phyloP scores from a whole-genome alignment of 805 yeast genomes.

The Debaryomyces hansenii region DNA sequence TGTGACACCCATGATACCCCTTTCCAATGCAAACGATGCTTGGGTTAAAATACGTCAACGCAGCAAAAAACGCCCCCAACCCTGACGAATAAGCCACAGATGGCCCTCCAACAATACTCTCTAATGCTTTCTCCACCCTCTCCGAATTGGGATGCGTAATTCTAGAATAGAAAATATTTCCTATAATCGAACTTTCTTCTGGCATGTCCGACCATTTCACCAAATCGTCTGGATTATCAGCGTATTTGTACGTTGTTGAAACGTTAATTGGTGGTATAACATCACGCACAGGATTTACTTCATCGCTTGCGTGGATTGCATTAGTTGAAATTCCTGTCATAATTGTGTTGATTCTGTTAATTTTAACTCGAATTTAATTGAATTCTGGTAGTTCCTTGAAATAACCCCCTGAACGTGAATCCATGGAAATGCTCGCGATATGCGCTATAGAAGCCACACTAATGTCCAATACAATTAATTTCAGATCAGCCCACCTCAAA shows the following conservation, averaged over 20 bases:
- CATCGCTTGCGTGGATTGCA: conserved; percentile 73
- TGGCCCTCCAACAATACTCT: conserved; percentile 58
- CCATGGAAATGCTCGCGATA: too few species aligned
- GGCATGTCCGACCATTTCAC: conserved; percentile 36
- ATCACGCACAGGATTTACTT: conserved; percentile 55
- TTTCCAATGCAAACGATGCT: conserved; percentile 71
- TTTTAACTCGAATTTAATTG: too few species aligned
- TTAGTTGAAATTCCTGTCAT: conserved; percentile 55
- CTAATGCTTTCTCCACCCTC: conserved; percentile 66
- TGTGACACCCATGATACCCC: conserved; percentile 85
- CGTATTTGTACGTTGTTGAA: conserved; percentile 74
- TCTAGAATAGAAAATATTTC: conserved; percentile 56
- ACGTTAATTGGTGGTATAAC: conserved; percentile 81
- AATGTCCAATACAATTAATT: too few species aligned
- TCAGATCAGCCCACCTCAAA: too few species aligned
- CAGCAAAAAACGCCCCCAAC: conserved; percentile 75
- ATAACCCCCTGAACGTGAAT: too few species aligned
- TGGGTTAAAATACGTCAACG: conserved; percentile 70
- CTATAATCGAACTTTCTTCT: conserved; percentile 9
- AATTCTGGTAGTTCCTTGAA: too few species aligned
- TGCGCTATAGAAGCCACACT: too few species aligned
- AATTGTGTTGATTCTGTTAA: neutral
- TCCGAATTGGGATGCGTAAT: conserved; percentile 70
- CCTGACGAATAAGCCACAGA: conserved; percentile 78
- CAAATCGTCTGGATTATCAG: conserved; percentile 56